Base-by-base conservation (phyloP, 2,329 filamentous ascomycete species). In the Penicillium freii region DNA sequence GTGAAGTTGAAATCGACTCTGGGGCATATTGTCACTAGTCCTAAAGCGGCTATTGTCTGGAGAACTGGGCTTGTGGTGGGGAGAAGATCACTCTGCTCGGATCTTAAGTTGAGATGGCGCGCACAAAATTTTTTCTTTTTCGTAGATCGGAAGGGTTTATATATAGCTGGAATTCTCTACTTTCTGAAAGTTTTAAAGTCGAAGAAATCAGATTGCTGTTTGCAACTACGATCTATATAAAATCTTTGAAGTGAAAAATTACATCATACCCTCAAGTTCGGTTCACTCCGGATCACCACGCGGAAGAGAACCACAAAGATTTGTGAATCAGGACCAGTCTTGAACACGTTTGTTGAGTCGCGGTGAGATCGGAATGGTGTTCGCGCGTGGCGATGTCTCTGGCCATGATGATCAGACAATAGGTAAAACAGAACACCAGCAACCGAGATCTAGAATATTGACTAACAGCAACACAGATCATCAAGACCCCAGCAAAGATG, bases 11-110 rank as follows among this genome's bases (percentile, higher is more conserved):
- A 47, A 40, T 45, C 33, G 23, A 43, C 45, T 25, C 55, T n/a
- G 25, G 51, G 27, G 55, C 34, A 25, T 54, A 48, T 34, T 47
- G 44, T 29, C 58, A 58, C 65, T 67, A 67, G 57, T 61, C 64
- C 65, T 31, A 54, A 66, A 60, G 39, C 11, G 49, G 65, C 58
- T n/a, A 66, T 44, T 64, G n/a, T 59, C 62, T 57, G 55, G 65
- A 66, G 65, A 66, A 54, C 21, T 25, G 47, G 48, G 51, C 42
- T 45, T 43, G 34, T 21, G 39, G 60, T 61, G 62, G 61, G 54
- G 52, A 38, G 42, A 38, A 6, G 11, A 45, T 44, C 39, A 11
- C 3, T 45, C 21, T 25, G 39, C 19, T 45, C 49, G 49, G 38
- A 51, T 49, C 17, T n/a, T 29, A 21, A 43, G 9, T 51, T 33